Evolutionary conservation across 495 filamentous ascomycete genomes (phyloP).

Genomic region (Trichoderma asperelloides): DNA sequence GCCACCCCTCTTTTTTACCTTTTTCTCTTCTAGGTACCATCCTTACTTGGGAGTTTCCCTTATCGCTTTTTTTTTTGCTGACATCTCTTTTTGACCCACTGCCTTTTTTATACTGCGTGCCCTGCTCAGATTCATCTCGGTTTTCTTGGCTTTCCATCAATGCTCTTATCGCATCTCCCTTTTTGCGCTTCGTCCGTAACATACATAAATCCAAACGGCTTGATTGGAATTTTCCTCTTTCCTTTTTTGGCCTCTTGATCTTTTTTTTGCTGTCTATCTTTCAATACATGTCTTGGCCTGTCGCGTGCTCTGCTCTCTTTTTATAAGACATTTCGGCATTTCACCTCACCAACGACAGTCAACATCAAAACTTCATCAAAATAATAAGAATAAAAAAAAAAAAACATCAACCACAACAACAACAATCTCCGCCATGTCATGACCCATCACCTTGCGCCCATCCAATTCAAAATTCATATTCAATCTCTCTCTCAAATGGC

Average conservation of each 20-base stretch:
- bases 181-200: too few relatives aligned
- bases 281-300: not conserved
- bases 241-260: not conserved
- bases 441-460: not conserved
- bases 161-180: too few relatives aligned
- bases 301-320: not conserved
- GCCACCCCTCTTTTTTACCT: too few relatives aligned
- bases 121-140: too few relatives aligned
- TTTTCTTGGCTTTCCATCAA: too few relatives aligned
- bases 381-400: not conserved
- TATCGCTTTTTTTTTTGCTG: too few relatives aligned
- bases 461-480: too few relatives aligned
- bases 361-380: not conserved
- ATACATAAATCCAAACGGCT: not conserved
- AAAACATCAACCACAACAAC: not conserved
- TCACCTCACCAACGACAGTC: not conserved
- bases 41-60: too few relatives aligned
- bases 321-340: not conserved
- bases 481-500: constrained; percentile 24
- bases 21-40: too few relatives aligned
- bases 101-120: too few relatives aligned
- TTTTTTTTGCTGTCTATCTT: not conserved
- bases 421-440: not conserved
- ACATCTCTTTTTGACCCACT: too few relatives aligned
- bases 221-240: not conserved